Conservation (phyloP, 306 rosid genomes). For the Glycyrrhiza uralensis region DNA sequence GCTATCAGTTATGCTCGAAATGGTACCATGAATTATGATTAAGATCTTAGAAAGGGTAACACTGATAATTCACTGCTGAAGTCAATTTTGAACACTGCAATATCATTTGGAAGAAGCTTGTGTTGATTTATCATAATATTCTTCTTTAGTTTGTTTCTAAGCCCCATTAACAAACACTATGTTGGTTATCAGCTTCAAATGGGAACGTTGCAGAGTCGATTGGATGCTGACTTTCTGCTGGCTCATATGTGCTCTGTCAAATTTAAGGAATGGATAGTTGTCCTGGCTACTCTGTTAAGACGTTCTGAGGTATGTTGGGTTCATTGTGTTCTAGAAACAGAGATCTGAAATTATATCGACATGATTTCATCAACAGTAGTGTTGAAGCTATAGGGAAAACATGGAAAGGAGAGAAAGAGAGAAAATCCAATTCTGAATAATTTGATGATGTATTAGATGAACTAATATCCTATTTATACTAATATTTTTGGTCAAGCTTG, state of each 20-base stretch:
- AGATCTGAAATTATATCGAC: slow-evolving; percentile 14
- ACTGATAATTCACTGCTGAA: slow-evolving; percentile 12
- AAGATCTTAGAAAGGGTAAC: not conserved
- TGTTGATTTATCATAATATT: slow-evolving; percentile 1
- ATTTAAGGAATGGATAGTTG: slow-evolving; percentile 99
- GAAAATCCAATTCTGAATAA: not conserved
- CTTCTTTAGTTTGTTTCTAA: not conserved
- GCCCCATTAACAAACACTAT: slow-evolving; percentile 6
- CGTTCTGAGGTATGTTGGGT: slow-evolving; percentile 71
- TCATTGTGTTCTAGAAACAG: not conserved
- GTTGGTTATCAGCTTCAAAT: slow-evolving; percentile 75
- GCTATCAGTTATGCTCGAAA: slow-evolving; percentile 1
- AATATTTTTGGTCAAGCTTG: too few species aligned
- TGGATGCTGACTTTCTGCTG: slow-evolving; percentile 96
- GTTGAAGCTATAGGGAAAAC: not conserved
- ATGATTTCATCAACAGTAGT: not conserved
- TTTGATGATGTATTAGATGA: not conserved
- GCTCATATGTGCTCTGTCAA: slow-evolving; percentile 96
- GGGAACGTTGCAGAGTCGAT: slow-evolving; percentile 81
- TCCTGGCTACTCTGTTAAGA: slow-evolving; percentile 86
- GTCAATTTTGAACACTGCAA: not conserved
- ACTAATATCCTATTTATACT: not conserved
- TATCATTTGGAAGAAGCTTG: slow-evolving; percentile 8
- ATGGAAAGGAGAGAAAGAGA: not conserved
- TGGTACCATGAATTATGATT: not conserved